phyloP scores from a whole-genome alignment of 768 basidiomycete species.

The Boletus reticulatus region DNA sequence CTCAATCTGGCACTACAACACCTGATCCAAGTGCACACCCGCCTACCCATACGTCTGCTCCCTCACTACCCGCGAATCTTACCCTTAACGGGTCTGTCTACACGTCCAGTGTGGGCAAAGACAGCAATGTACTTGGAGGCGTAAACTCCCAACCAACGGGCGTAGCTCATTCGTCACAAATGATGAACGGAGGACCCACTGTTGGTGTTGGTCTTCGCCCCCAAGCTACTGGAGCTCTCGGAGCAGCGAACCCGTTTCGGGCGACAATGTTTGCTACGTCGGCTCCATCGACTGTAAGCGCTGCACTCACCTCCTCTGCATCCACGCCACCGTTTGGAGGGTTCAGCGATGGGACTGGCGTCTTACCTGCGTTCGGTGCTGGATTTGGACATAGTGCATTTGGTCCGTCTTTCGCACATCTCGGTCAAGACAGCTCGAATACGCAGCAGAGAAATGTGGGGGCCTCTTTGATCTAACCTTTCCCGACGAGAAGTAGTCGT shows the following conservation, averaged over 20 bases:
- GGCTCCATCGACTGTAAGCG: conserved; percentile 6
- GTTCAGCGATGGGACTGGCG: conserved; percentile 10
- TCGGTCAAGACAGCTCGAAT: conserved; percentile 15
- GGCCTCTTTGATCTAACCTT: conserved; percentile 47
- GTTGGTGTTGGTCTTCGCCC: conserved; percentile 53
- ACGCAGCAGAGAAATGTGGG: conserved; percentile 43
- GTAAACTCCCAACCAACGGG: conserved; percentile 37
- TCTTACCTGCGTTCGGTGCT: conserved; percentile 5
- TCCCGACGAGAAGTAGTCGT: conserved; percentile 8
- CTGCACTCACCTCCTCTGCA: conserved; percentile 19
- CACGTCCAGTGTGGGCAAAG: conserved; percentile 11
- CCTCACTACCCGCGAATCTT: conserved; percentile 25
- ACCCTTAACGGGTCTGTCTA: conserved; percentile 10
- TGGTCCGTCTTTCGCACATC: conserved; percentile 19
- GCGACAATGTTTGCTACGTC: conserved; percentile 52
- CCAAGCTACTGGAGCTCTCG: conserved; percentile 55
- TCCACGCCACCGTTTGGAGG: conserved; percentile 27
- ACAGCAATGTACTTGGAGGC: conserved; percentile 22
- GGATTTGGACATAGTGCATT: conserved; percentile 24
- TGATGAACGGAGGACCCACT: conserved; percentile 20
- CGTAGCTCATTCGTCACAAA: conserved; percentile 5
- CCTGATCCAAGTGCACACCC: conserved; percentile 33
- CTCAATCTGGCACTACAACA: conserved; percentile 52
- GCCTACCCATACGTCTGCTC: conserved; percentile 14
- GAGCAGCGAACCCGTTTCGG: conserved; percentile 61